These are phyloP conservation scores for Phoenix dactylifera DNA, from an alignment of 176 grass and related monocot species.

Conservation along the genomic window DNA sequence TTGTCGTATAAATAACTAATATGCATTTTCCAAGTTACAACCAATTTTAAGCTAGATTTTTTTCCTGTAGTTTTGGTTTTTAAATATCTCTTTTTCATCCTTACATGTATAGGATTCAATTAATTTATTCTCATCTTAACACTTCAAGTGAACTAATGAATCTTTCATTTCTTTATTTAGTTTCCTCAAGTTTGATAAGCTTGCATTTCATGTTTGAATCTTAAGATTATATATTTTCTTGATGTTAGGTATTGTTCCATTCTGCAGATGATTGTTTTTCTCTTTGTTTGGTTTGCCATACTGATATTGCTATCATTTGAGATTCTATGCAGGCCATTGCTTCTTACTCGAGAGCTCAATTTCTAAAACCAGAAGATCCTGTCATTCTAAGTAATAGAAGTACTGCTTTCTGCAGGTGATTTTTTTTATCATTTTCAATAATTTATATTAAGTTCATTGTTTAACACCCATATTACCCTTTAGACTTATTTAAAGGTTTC, in stretches of 20 bases:
- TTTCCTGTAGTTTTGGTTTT: no score
- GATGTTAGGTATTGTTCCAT: not conserved
- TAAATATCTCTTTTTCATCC: no score
- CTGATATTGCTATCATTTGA: slow-evolving; percentile 20
- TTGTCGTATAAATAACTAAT: no score
- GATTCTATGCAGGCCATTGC: slow-evolving; percentile 61
- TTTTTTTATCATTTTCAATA: slow-evolving; percentile 4
- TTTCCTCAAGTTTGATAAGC: no score
- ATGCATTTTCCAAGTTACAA: no score
- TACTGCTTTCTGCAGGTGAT: slow-evolving; percentile 77
- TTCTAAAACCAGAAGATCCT: slow-evolving; percentile 60
- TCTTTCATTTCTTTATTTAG: no score
- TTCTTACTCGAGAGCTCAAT: slow-evolving; percentile 76
- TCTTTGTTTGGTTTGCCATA: slow-evolving; percentile 2
- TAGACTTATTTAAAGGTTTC: slow-evolving; percentile 20
- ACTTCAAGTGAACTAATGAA: no score
- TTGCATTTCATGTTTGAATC: not conserved
- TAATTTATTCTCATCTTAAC: no score
- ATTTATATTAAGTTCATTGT: slow-evolving; percentile 8
- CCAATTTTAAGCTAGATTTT: no score
- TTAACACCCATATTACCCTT: slow-evolving; percentile 5
- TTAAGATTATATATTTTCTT: not conserved
- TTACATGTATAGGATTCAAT: no score
- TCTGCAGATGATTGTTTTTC: not conserved
- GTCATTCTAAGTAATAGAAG: slow-evolving; percentile 82